Percentiles rank a stretch among this genome's conserved stretches.
These are phyloP conservation scores for Pleurotus salmoneostramineus DNA, from an alignment of 768 basidiomycete genomes.

Conservation along the genomic window DNA sequence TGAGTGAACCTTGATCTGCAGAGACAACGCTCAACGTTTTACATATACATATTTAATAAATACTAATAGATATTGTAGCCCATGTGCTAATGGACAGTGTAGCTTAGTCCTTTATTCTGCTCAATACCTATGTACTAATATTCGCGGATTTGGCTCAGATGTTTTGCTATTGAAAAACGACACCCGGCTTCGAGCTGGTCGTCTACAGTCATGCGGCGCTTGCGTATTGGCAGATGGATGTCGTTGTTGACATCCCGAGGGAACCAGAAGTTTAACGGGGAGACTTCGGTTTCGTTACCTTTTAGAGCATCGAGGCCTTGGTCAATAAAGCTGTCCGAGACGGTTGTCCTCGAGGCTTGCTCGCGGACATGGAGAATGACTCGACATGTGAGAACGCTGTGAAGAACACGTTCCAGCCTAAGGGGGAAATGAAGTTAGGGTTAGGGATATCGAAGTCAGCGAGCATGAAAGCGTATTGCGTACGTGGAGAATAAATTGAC, in stretches of 20 bases:
- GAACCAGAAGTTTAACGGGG: background rate
- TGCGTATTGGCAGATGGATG: background rate
- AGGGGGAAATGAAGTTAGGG: background rate
- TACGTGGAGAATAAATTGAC: conserved; percentile 3
- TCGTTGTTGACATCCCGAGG: background rate
- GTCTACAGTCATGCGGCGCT: background rate
- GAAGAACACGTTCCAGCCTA: background rate
- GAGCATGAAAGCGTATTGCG: background rate
- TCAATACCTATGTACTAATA: too few relatives aligned
- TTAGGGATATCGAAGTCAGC: background rate
- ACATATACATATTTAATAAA: background rate
- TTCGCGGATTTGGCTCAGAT: too few relatives aligned
- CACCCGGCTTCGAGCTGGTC: background rate
- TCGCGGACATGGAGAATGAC: conserved; percentile 4
- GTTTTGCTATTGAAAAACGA: too few relatives aligned
- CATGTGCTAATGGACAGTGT: too few relatives aligned
- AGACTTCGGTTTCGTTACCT: background rate
- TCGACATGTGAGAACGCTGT: conserved; percentile 1
- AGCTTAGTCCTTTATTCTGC: too few relatives aligned
- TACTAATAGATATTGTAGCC: background rate
- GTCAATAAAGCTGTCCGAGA: background rate
- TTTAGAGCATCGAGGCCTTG: background rate
- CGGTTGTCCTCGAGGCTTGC: background rate
- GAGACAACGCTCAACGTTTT: background rate
- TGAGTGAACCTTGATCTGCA: background rate